Base-by-base conservation (phyloP, 1,284 basidiomycete genomes). In the Fomitopsis betulina region DNA sequence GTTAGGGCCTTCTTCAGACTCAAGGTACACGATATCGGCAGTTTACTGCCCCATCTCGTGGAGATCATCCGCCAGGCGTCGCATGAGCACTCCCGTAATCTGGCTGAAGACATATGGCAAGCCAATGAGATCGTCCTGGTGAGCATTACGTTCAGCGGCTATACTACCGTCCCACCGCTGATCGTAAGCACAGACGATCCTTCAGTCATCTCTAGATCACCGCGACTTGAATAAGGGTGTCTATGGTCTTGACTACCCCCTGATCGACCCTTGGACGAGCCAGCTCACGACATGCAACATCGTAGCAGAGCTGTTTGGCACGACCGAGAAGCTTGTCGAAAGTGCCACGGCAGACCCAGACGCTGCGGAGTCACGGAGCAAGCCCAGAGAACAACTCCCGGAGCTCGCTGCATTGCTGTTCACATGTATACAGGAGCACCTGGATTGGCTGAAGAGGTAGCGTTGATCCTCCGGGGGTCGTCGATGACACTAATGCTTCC, bases 201-300 rank as follows among this genome's bases (percentile, higher is more conserved):
- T 91, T 50, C 81, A 83, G 62, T 86, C 92, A 3, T 87, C 92
- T 0, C 78, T 87, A 53, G 80, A 85, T 42, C 93, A 90, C 68
- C 84, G 94, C 35, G 80, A 84, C 51, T 84, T 87, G 62, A 87
- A 91, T 62, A 69, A 81, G 3, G 79, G 79, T 3, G 79, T 89
- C 6, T 99, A 98, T 70, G 91, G 91, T 27, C 78, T 98, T 53
- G 79, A 84, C 13, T 75, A 81, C 35, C 87, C 87, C 0, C 84
- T 88, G 76, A 79, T 83, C 57, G 84, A 89, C 63, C 85, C 93
- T 1, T 99, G 96, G 96, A 93, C 94, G 2, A 93, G 86, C 69
- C 79, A 79, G 63, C 77, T 82, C 7, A 72, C 75, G 0, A 73
- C 92, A 49, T 83, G 97, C 56, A 86, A 92, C 52, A 79, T 87